These are phyloP conservation scores for Dichomitus squalens DNA, from an alignment of 1,284 basidiomycete species.

Conservation along the genomic window DNA sequence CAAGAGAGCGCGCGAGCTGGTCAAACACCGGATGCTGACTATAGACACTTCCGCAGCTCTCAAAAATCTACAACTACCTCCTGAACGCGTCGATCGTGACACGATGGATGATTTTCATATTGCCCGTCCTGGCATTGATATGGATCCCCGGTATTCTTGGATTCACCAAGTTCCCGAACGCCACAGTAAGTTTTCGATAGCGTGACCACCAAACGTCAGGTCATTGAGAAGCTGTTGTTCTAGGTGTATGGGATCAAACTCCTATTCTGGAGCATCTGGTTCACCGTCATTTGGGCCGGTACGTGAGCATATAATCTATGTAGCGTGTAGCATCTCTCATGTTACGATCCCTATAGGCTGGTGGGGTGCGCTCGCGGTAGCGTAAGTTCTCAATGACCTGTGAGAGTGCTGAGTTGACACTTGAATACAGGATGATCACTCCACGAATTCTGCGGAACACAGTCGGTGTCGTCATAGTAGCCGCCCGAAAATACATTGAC, in stretches of 20 bases:
- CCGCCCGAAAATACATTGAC: constrained; percentile 72
- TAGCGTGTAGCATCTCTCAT: not conserved
- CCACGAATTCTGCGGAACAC: constrained; percentile 63
- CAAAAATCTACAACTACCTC: constrained; percentile 73
- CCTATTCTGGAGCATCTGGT: constrained; percentile 89
- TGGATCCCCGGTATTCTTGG: constrained; percentile 82
- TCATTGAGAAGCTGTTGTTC: not conserved
- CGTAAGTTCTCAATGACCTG: constrained; percentile 41
- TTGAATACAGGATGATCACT: constrained; percentile 47
- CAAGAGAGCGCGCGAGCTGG: too few relatives aligned
- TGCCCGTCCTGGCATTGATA: constrained; percentile 69
- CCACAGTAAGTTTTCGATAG: constrained; percentile 42
- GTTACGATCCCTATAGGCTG: constrained; percentile 52
- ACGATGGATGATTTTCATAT: constrained; percentile 80
- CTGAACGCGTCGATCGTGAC: constrained; percentile 77
- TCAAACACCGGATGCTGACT: constrained; percentile 2
- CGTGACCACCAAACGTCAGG: not conserved
- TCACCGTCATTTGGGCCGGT: constrained; percentile 78
- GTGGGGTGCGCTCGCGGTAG: constrained; percentile 76
- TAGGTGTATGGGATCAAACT: constrained; percentile 65
- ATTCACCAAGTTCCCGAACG: constrained; percentile 59
- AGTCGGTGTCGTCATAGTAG: constrained; percentile 73
- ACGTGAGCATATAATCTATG: constrained; percentile 19
- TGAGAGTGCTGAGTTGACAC: not conserved
- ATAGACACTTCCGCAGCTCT: constrained; percentile 38